Evolutionary conservation across 208 protist species (phyloP).

Genomic region (Crithidia bombi): DNA sequence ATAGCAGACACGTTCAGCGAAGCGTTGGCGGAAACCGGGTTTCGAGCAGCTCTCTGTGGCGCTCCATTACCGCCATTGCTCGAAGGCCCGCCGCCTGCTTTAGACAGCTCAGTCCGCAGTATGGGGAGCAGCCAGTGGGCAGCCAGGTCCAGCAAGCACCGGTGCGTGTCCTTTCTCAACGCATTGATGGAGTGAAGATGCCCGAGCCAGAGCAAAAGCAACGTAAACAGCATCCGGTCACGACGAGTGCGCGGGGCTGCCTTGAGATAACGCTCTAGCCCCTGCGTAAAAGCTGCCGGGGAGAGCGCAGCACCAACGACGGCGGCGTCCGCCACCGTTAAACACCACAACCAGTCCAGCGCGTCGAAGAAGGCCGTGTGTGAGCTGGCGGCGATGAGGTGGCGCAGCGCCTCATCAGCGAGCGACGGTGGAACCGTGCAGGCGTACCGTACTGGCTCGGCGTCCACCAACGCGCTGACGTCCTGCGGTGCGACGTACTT

Average conservation of each 20-base stretch:
- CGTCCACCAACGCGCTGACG: slow-evolving; percentile 46
- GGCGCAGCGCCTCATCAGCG: slow-evolving; percentile 34
- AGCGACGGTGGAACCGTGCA: slow-evolving; percentile 45
- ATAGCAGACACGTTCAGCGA: slow-evolving; percentile 35
- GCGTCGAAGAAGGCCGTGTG: slow-evolving; percentile 73
- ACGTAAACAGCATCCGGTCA: slow-evolving; percentile 73
- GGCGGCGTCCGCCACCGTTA: slow-evolving; percentile 56
- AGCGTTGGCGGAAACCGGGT: neutral
- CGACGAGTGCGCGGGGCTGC: slow-evolving; percentile 57
- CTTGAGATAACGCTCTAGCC: slow-evolving; percentile 61
- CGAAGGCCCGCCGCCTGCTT: slow-evolving; percentile 11
- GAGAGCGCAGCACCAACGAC: slow-evolving; percentile 43
- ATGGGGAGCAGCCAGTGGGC: slow-evolving; percentile 47
- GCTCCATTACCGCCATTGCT: neutral
- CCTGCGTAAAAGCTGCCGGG: slow-evolving; percentile 28
- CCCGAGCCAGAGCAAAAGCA: slow-evolving; percentile 68
- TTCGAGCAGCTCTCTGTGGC: neutral
- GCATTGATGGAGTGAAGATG: slow-evolving; percentile 46
- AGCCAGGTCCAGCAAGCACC: slow-evolving; percentile 39
- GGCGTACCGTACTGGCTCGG: slow-evolving; percentile 32
- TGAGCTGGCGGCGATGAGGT: slow-evolving; percentile 38
- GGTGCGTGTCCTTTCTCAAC: slow-evolving; percentile 36
- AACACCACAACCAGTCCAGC: slow-evolving; percentile 73
- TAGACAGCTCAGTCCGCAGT: slow-evolving; percentile 36
- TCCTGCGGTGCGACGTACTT: slow-evolving; percentile 10